A percentile compares a stretch with the other conserved stretches of the same genome.
Conservation (phyloP, 768 basidiomycete species). For the Vararia minispora region DNA sequence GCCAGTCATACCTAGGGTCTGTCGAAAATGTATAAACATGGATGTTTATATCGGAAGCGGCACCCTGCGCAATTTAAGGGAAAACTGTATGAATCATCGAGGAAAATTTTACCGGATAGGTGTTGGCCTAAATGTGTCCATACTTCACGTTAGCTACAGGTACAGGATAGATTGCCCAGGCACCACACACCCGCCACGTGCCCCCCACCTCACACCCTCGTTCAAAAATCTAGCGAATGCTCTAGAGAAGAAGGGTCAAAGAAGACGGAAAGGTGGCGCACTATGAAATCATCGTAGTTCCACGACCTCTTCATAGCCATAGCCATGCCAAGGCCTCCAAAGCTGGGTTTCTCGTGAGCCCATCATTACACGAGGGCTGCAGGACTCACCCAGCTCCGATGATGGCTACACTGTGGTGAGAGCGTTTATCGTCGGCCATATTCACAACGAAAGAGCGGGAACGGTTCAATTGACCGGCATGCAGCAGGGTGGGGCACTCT, state of each 20-base stretch:
- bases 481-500: too few relatives aligned
- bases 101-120: constrained; percentile 1
- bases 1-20: neutral
- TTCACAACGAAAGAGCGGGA: too few relatives aligned
- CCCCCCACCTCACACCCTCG: constrained; percentile 1
- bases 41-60: neutral
- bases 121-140: constrained; percentile 5
- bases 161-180: neutral
- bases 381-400: neutral
- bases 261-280: neutral
- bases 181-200: constrained; percentile 1
- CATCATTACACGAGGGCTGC: neutral
- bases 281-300: neutral
- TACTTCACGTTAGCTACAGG: too few relatives aligned
- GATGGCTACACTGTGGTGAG: too few relatives aligned
- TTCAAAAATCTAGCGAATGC: constrained; percentile 1
- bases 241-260: neutral
- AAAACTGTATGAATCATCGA: neutral
- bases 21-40: constrained; percentile 1
- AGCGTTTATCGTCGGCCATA: too few relatives aligned
- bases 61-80: neutral
- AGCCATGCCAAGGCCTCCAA: neutral
- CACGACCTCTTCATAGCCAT: neutral
- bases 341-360: neutral
- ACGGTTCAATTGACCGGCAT: too few relatives aligned